Evolutionary conservation across 768 basidiomycete species (phyloP), one percentile per base, ranked within the genome.

Genomic region (Pisolithus marmoratus): DNA sequence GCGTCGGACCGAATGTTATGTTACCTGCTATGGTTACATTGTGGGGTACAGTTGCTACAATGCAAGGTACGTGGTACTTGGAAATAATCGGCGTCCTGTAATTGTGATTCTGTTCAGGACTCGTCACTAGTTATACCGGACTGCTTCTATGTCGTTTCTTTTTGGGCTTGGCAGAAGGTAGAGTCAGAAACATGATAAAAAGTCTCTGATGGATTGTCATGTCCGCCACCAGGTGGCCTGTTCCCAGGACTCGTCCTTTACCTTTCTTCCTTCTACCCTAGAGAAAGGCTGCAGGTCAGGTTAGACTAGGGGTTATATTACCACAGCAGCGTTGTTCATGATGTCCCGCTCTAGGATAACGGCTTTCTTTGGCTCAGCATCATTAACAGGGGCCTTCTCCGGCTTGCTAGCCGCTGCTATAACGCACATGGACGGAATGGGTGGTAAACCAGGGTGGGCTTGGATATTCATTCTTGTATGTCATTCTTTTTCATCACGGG

Each of bases 41-140:
- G 1, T 89, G 87, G 85, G 86, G 86, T n/a, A 44, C 85, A n/a
- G 75, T 82, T 14, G 74, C 78, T 9, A 73, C 81, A 8, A 68
- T 80, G 42, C 84, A 87, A 74, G 84, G 82, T 76, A 48, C 20
- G 58, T 56, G 9, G 27, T 23, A 42, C n/a, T 34, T 34, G 12
- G 12, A 14, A 12, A 12, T 34, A 5, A 34, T 34, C 5, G 34
- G 14, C 14, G 14, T 34, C 34, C 14, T 34, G 14, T 15, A 14
- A 5, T 14, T 4, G 34, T 15, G 12, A 34, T 34, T 34, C 34
- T 34, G 14, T 34, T 15, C 5, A 34, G 34, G 34, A 5, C 34
- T 34, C 5, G 34, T 34, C 14, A 34, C 34, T 34, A 34, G 34
- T 34, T 34, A 34, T 12, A 34, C 34, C 15, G 34, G 34, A 15